phyloP scores from a whole-genome alignment of 2,329 filamentous ascomycete species.

The Fusarium penzigii region DNA sequence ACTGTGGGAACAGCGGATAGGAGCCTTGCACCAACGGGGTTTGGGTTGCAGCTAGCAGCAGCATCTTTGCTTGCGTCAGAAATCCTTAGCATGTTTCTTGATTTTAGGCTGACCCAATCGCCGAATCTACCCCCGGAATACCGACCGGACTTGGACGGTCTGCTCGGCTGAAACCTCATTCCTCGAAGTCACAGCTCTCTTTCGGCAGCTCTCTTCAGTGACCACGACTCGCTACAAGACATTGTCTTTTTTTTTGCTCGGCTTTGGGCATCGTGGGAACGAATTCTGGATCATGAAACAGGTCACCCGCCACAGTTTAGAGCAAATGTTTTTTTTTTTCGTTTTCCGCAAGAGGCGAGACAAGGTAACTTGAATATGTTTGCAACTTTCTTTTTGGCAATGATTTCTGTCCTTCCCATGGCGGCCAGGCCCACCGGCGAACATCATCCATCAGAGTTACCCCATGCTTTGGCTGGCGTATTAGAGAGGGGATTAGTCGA shows the following conservation, averaged over 20 bases:
- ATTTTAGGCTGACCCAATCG: slow-evolving; percentile 18
- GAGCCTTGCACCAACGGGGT: background rate
- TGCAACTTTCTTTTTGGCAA: too few relatives aligned
- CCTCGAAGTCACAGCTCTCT: slow-evolving; percentile 23
- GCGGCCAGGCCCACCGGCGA: too few relatives aligned
- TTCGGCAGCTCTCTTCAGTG: slow-evolving; percentile 17
- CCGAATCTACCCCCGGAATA: slow-evolving; percentile 27
- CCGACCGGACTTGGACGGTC: slow-evolving; percentile 28
- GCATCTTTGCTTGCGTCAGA: slow-evolving; percentile 25
- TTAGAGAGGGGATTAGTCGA: too few relatives aligned
- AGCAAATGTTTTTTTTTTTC: too few relatives aligned
- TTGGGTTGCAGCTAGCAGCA: slow-evolving; percentile 2
- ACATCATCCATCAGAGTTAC: too few relatives aligned
- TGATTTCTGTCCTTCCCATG: too few relatives aligned
- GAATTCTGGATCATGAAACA: too few relatives aligned
- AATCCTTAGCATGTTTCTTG: slow-evolving; percentile 1
- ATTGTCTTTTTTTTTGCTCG: background rate
- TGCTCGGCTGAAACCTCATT: slow-evolving; percentile 26
- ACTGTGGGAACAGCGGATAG: slow-evolving; percentile 6
- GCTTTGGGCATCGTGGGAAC: background rate
- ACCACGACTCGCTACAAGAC: slow-evolving; percentile 1
- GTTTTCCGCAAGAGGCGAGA: too few relatives aligned
- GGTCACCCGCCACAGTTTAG: too few relatives aligned
- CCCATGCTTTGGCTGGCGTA: too few relatives aligned
- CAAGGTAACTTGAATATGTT: too few relatives aligned